A percentile compares a stretch with the other conserved stretches of the same genome.
Evolutionary conservation across 1,284 basidiomycete species (phyloP).

Genomic region (Apiotrichum gracile): DNA sequence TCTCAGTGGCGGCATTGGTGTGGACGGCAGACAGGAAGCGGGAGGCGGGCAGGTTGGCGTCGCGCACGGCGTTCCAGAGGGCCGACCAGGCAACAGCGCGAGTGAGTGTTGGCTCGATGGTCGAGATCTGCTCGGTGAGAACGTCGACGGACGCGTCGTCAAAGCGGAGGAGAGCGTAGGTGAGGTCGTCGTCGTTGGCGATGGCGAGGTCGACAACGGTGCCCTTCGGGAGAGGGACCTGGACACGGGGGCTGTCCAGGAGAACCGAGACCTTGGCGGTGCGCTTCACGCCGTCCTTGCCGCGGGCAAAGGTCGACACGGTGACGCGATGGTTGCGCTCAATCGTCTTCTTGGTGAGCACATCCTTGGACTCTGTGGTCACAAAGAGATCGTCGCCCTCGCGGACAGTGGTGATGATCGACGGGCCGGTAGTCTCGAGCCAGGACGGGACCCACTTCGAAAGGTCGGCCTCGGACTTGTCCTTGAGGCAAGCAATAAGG

Average conservation of each 20-base stretch:
- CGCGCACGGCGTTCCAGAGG: constrained; percentile 9
- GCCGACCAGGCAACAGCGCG: constrained; percentile 11
- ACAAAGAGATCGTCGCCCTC: constrained; percentile 7
- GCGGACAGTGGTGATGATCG: constrained; percentile 5
- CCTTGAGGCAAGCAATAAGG: constrained; percentile 4
- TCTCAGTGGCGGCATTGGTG: neutral
- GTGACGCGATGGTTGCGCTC: constrained; percentile 8
- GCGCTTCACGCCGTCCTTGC: neutral
- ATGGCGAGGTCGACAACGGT: constrained; percentile 3
- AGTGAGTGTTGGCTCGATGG: constrained; percentile 3
- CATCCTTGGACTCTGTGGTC: constrained; percentile 2
- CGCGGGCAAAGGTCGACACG: constrained; percentile 4
- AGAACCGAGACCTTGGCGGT: constrained; percentile 6
- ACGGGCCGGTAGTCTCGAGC: constrained; percentile 7
- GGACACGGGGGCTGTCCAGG: constrained; percentile 3
- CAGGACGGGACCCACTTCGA: constrained; percentile 6
- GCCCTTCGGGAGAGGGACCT: constrained; percentile 1
- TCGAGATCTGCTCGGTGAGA: constrained; percentile 3
- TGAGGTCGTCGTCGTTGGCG: constrained; percentile 13
- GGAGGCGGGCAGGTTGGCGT: constrained; percentile 3
- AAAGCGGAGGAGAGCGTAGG: constrained; percentile 8
- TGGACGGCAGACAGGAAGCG: constrained; percentile 1
- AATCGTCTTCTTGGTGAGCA: neutral
- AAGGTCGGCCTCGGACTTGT: constrained; percentile 3
- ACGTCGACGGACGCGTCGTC: constrained; percentile 3